Base-by-base conservation (phyloP, 176 grass and related monocot species). In the Zoysia japonica region DNA sequence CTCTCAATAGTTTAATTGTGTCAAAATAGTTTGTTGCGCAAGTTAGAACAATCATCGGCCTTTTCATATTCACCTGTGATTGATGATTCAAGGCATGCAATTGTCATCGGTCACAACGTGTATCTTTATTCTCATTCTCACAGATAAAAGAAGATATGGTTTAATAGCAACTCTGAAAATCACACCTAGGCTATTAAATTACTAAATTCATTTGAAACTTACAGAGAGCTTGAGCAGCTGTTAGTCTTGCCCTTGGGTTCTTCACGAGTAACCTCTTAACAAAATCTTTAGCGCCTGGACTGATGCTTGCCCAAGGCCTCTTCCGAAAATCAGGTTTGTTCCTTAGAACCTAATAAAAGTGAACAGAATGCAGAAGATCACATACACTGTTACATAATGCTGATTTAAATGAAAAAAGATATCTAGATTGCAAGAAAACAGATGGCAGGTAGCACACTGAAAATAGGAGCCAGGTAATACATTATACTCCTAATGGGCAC, bases 191-290 rank as follows among this genome's bases (percentile, higher is more conserved):
- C 20, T 82, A 82, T 35, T n/a, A 67, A 51, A 69, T 38, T 38
- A 82, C 37, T 72, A 5, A 79, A 47, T 76, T 15, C 83, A 49
- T 67, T 39, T 42, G 68, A 38, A 86, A 72, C 86, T 86, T 88
- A 99, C 96, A 99, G 57, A 99, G 89, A 88, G 96, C 92, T 93
- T 99, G 96, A 81, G 96, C 96, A 73, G 96, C 96, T 65, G 96
- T 99, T 73, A 99, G 83, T 85, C 96, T 89, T 46, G 90, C 92
- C 73, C 92, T 91, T 85, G 92, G 96, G 37, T 99, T 92, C 88
- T 99, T 99, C 45, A 95, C 90, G 36, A 99, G 86, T 78, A 93
- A 84, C 82, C 77, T 99, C 53, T 87, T 93, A 84, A 99, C 86
- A 81, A 99, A 99, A 87, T 99, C 96, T 85, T 95, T 95, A 61